Evolutionary conservation across 2,329 filamentous ascomycete genomes (phyloP), one percentile per base, ranked within the genome.

Genomic region (Aphanocladium album): DNA sequence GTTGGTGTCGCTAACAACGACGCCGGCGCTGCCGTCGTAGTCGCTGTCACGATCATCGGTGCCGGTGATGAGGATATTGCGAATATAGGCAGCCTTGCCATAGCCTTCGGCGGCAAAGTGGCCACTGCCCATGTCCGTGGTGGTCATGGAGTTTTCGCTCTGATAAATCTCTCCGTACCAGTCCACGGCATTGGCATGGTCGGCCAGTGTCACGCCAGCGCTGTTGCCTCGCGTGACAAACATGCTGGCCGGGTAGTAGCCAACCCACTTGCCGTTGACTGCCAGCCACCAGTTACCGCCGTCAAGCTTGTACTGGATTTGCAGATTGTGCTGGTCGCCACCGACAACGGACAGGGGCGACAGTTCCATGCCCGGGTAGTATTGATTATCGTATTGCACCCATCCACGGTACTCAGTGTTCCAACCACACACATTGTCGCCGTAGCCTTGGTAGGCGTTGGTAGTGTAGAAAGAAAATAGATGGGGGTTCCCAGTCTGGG

Each of bases 161-260:
- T 63, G 62, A 25, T 59, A 63, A 8, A 62, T 49, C 59, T 63
- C 62, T 39, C 62, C 62, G 37, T 63, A 63, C 62, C 62, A 63
- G 55, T 52, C 39, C 3, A 63, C 23, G 17, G 57, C 3, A 55
- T 50, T 37, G 16, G 62, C 53, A 21, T 50, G 53, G 49, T 49
- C 47, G 30, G 57, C 62, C 9, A 63, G 55, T n/a, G 62, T 63
- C 23, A 17, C 27, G 5, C n/a, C 35, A 1, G 60, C 39, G 23
- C 7, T 27, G 43, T 55, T 61, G 30, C 53, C 59, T 23, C 35
- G 21, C 16, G 47, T 58, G n/a, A 57, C 55, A 30, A 58, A 63
- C 52, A 58, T 50, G 35, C 37, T 43, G 33, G 51, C 61, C 47
- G 57, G 57, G 47, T 62, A 62, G 45, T 62, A 62, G 19, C 57